Base-by-base conservation (phyloP, 2,329 filamentous ascomycete species). In the Diatrype stigma region DNA sequence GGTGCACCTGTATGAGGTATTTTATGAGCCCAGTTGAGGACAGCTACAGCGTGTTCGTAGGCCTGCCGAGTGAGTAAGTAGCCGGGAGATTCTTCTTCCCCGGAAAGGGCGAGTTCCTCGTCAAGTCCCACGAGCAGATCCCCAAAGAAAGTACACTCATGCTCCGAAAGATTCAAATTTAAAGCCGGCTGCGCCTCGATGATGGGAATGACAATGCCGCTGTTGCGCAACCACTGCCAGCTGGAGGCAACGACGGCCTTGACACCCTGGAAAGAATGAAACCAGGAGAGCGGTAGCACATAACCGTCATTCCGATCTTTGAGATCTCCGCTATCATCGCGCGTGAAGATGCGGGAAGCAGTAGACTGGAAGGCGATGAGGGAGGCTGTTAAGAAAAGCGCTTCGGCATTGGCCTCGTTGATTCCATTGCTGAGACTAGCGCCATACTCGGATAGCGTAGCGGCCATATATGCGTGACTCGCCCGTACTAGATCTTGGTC, bases 361-460 rank as follows among this genome's bases (percentile, higher is more conserved):
- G 82, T 78, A 58, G 87, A 73, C 65, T 90, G 76, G 66, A 90
- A 83, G 61, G 87, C 73, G 63, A 90, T 82, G 59, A 87, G 71
- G 2, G 82, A 74, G 1, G 82, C 75, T 0, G 82, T 86, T 21
- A 85, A 68, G 57, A 86, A 86, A 1, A 86, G 71, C 0, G 81
- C 75, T 62, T 85, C 82, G 8, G 83, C 82, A 51, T 86, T 86
- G 30, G 71, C 67, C 30, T 78, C 73, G 28, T 75, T 79, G 51
- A 85, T 81, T 23, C 83, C 83, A 30, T 71, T 70, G 42, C 76
- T 78, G 28, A 86, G 69, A 1, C 76, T 73, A 2, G 74, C 71
- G 53, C 81, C 80, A 61, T 86, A 86, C 51, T 83, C 77, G 37
- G 79, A 76, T 38, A 86, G 70, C 3, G 82, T 81, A 12, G 82